Evolutionary conservation across 768 basidiomycete species (phyloP).

Genomic region (Tricholoma sp.): DNA sequence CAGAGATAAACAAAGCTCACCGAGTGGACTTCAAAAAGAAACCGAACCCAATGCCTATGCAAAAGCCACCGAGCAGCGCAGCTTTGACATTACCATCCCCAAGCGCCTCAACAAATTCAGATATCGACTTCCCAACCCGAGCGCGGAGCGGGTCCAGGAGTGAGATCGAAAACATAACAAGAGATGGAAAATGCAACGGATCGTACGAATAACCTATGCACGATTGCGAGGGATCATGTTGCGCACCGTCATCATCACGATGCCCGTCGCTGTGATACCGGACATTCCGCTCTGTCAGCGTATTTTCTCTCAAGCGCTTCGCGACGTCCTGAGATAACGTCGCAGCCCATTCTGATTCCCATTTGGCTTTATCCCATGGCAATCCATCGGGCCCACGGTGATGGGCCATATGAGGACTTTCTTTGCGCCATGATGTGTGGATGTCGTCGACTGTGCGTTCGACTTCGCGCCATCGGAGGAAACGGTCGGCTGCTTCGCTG

Average conservation of each 20-base stretch:
- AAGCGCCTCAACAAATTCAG: constrained; percentile 15
- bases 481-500: constrained; percentile 62
- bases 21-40: constrained; percentile 10
- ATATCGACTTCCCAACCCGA: constrained; percentile 21
- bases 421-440: constrained; percentile 22
- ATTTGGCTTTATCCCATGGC: constrained; percentile 56
- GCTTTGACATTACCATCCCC: constrained; percentile 25
- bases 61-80: constrained; percentile 34
- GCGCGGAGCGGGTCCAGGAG: constrained; percentile 43
- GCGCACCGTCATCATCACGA: background rate
- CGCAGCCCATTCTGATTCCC: constrained; percentile 64
- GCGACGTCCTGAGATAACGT: constrained; percentile 61
- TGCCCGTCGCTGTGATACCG: background rate
- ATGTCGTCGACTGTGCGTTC: constrained; percentile 49
- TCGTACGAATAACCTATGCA: constrained; percentile 34
- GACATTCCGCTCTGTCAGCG: constrained; percentile 17
- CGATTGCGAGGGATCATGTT: constrained; percentile 4
- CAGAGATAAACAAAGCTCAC: background rate
- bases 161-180: constrained; percentile 57
- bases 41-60: constrained; percentile 35
- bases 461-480: constrained; percentile 68
- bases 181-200: constrained; percentile 62
- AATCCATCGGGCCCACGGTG: constrained; percentile 12
- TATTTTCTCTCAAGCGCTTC: constrained; percentile 37
- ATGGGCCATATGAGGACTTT: constrained; percentile 10